Conservation (phyloP, 257 asterid genomes). For the Cinchona pubescens region DNA sequence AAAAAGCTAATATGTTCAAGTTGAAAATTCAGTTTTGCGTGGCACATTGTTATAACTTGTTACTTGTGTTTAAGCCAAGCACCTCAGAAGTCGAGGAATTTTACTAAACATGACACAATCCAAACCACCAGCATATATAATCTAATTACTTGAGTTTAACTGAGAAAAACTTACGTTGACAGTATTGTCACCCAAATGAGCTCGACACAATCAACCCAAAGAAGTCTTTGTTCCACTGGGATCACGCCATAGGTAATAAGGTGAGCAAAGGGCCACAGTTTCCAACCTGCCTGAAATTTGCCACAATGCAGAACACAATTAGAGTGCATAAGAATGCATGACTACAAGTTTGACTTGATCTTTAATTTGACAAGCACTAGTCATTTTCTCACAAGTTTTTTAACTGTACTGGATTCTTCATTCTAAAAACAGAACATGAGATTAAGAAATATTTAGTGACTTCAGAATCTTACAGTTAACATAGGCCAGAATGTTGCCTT, state of each 20-base stretch:
- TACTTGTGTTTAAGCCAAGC: neutral
- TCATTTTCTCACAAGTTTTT: neutral
- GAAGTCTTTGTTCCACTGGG: slow-evolving; percentile 51
- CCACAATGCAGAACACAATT: neutral
- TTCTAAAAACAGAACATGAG: no score
- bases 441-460: neutral
- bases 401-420: no score
- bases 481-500: slow-evolving; percentile 77
- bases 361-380: neutral
- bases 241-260: slow-evolving; percentile 46
- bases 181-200: slow-evolving; percentile 55
- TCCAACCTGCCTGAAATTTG: slow-evolving; percentile 51
- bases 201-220: slow-evolving; percentile 56
- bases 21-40: no score
- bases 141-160: neutral
- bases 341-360: neutral
- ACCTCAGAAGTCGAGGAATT: neutral
- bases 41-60: neutral
- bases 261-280: slow-evolving; percentile 57
- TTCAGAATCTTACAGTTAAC: slow-evolving; percentile 59
- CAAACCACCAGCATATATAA: neutral
- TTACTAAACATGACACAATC: neutral
- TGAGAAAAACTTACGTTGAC: slow-evolving; percentile 40
- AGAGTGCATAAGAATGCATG: neutral
- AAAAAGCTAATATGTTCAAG: neutral